Base-by-base conservation (phyloP, 257 asterid species). In the Gynochthodes officinalis region DNA sequence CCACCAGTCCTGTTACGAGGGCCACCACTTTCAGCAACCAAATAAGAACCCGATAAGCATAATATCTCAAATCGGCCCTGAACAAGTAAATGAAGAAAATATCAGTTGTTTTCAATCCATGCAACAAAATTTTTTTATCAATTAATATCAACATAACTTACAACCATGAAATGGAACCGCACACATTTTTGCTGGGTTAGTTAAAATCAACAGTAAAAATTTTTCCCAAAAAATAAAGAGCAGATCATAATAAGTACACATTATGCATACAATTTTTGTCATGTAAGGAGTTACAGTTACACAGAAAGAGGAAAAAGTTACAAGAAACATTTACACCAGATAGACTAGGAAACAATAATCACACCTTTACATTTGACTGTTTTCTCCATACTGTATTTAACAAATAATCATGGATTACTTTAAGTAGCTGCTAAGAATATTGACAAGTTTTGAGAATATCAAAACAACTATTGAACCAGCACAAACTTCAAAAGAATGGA, bases 11-110 rank as follows among this genome's bases (percentile, higher is more conserved):
- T 83, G 71, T 79, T 78, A 43, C 79, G 78, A 19, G 90, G 88
- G 42, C 92, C 89, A 18, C 89, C 92, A 76, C 60, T 80, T 77
- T 87, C 95, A 73, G 89, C 80, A 74, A 89, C 77, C 83, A 89
- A 79, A 80, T 85, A 89, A 46, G 92, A 89, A 13, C 92, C 92
- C 1, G 95, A 85, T 80, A 89, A 71, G 79, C 87, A 85, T 46
- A 89, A 60, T 53, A 89, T 85, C 81, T 89, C 90, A 42, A 89
- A 87, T 67, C 87, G 86, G 64, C 95, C 95, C 95, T 89, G 79
- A 61, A 78, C 19, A 27, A 42, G 40, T 35, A 37, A 64, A 23
- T 55, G 71, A 63, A 44, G 42, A 65, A 37, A n/a, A 27, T 19
- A 10, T 68, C 19, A 72, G 49, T 57, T 72, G 65, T 39, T 32